Evolutionary conservation across 202 grass and related monocot species (phyloP), one percentile per base, ranked within the genome.

Genomic region (Elaeis oleifera): DNA sequence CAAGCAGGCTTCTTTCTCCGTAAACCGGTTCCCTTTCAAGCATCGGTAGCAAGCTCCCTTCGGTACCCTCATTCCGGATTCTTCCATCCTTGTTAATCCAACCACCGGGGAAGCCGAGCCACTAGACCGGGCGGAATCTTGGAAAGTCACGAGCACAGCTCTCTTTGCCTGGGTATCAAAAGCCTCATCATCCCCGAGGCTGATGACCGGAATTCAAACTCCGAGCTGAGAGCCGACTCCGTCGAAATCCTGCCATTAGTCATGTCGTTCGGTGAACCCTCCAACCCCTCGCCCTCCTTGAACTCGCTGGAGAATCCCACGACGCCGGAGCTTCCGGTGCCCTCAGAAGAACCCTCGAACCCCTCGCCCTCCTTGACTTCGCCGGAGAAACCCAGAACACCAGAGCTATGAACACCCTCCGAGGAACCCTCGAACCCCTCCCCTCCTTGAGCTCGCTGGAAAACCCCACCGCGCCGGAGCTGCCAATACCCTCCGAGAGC

Each of bases 1-100:
- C 49, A 99, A 76, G 60, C 94, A 99, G 1, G 83, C 31, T 29
- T 87, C 94, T 78, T 82, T 99, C 39, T 89, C 88, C 22, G 76
- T 74, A 69, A 99, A 89, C 39, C 88, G 80, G 11, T 75, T 79
- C 0, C 82, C 80, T 51, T 87, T 99, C 31, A 80, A 65, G 50
- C 94, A 99, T 48, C 68, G 56, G 62, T 84, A 81, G 80, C 94
- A 99, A 55, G 79, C 79, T 1, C 80, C 70, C 60, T 81, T 67
- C 51, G 58, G 77, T 58, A 62, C 9, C 57, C 18, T 64, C 49
- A 15, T 9, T 11, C 18, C 70, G 4, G 31, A 25, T 73, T 73
- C 70, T 36, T 73, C 56, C 57, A 49, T 51, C 16, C 36, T 78
- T 63, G 62, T 72, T 1, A 71, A 64, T 18, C 62, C 66, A 0